A percentile compares a stretch with the other conserved stretches of the same genome.
Conservation (phyloP, 139 green algal genomes). For the Chlamydomonas sp. region DNA sequence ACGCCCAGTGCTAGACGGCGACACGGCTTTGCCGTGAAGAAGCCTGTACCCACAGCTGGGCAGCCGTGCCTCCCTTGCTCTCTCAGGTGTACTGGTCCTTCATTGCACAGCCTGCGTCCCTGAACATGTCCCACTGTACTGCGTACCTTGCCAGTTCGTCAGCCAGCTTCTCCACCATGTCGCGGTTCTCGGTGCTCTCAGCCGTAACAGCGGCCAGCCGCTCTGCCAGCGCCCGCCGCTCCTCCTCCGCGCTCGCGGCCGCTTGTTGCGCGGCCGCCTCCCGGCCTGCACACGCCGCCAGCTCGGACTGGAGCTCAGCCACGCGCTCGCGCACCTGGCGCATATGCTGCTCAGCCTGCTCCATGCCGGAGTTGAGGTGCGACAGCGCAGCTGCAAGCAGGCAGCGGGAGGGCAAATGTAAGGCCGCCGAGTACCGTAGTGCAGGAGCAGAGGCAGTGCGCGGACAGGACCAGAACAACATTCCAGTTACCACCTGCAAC, state of each 20-base stretch:
- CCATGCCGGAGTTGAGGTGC: neutral
- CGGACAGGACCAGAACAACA: too few relatives aligned
- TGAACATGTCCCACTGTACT: neutral
- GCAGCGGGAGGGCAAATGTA: neutral
- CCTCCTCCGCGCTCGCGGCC: neutral
- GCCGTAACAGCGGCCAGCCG: neutral
- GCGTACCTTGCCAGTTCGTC: constrained; percentile 11
- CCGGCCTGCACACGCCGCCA: neutral
- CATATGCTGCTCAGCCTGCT: neutral
- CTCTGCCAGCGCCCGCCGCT: neutral
- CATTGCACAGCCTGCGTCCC: too few relatives aligned
- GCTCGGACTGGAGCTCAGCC: neutral
- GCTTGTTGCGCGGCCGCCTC: neutral
- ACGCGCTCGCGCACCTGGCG: neutral
- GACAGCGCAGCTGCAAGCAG: neutral
- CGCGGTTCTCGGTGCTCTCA: neutral
- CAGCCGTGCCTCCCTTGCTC: too few relatives aligned
- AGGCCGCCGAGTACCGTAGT: neutral
- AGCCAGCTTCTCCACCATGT: constrained; percentile 18
- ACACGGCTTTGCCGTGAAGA: neutral
- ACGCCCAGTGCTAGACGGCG: too few relatives aligned
- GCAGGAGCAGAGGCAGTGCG: too few relatives aligned
- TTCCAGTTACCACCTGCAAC: too few relatives aligned
- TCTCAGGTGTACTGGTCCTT: too few relatives aligned
- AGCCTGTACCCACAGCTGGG: neutral